Evolutionary conservation across 805 yeast species (phyloP).

Genomic region (Candida orba): DNA sequence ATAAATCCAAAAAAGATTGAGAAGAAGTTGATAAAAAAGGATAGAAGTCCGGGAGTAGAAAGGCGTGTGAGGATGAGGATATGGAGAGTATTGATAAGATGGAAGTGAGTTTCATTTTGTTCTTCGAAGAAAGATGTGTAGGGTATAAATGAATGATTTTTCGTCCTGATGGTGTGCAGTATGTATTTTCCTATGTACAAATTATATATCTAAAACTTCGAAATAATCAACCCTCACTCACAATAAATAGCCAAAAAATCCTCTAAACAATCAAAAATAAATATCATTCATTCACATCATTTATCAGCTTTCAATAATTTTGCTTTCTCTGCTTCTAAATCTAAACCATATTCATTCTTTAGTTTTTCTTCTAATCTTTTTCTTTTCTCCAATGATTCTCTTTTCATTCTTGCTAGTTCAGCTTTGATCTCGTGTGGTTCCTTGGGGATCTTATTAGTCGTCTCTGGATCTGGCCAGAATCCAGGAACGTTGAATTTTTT

Average conservation of each 20-base stretch:
- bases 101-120: no score
- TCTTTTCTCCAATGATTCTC: constrained; percentile 68
- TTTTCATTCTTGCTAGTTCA: constrained; percentile 80
- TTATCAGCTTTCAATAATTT: constrained; percentile 18
- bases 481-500: constrained; percentile 85
- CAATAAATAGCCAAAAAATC: background rate
- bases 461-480: constrained; percentile 95
- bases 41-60: no score
- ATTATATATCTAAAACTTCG: background rate
- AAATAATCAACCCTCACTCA: background rate
- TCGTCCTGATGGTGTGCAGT: no score
- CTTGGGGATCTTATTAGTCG: constrained; percentile 85
- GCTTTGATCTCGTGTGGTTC: constrained; percentile 89
- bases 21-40: no score
- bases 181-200: background rate
- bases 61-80: no score
- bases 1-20: no score
- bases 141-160: no score
- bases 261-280: no score
- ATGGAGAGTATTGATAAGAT: no score
- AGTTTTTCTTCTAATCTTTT: constrained; percentile 67
- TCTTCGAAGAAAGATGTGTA: no score
- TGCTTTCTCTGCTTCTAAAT: constrained; percentile 38
- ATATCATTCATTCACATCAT: no score
- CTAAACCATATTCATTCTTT: constrained; percentile 55